Percentiles rank a stretch among this genome's conserved stretches.
phyloP scores from a whole-genome alignment of 345 rosid species.

The Firmiana major region DNA sequence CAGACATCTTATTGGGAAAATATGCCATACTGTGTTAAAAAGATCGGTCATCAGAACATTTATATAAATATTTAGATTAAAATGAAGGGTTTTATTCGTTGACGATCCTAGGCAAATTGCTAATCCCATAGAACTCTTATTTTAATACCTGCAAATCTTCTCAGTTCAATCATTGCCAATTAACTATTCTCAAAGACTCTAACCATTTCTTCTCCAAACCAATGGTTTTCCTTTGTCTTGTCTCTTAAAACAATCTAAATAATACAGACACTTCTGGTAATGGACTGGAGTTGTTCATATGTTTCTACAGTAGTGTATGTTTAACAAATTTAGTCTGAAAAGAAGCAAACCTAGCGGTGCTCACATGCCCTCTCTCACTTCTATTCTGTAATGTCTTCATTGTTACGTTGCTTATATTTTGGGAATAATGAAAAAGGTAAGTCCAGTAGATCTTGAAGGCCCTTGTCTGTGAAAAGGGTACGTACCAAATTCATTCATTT shows the following conservation, averaged over 20 bases:
- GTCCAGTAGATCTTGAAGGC: not conserved
- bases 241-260: not conserved
- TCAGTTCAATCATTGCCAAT: conserved; percentile 12
- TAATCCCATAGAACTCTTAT: conserved; percentile 31
- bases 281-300: not conserved
- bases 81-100: not conserved
- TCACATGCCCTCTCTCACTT: conserved; percentile 18
- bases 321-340: not conserved
- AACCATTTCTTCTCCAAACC: not conserved
- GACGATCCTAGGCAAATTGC: conserved; percentile 40
- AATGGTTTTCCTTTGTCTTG: not conserved
- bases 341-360: conserved; percentile 27
- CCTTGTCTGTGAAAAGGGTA: not conserved
- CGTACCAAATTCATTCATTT: not conserved
- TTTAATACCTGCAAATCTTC: not conserved
- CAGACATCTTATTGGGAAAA: not conserved
- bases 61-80: not conserved
- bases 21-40: not conserved
- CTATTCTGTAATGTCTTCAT: not conserved
- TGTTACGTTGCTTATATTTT: not conserved
- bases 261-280: not conserved
- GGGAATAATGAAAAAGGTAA: not conserved
- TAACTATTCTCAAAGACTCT: not conserved
- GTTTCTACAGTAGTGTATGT: not conserved
- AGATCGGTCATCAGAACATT: not conserved